phyloP scores from a whole-genome alignment of 1,284 basidiomycete genomes.

The Cryptococcus sp. region DNA sequence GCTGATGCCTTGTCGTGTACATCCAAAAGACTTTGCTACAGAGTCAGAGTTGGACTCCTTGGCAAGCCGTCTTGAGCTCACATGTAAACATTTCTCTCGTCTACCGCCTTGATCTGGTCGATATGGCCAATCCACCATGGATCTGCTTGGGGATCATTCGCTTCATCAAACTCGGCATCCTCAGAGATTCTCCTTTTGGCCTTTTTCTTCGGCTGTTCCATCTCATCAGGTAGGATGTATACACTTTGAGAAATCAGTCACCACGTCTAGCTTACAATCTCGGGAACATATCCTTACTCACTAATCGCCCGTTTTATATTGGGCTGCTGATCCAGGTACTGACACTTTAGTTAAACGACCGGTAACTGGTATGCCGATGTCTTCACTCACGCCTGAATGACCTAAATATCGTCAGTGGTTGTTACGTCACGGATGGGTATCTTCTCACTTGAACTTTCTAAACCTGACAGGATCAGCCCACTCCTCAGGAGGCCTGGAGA shows the following conservation, averaged over 20 bases:
- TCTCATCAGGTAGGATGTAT: not conserved
- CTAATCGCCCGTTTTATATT: not conserved
- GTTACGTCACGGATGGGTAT: not conserved
- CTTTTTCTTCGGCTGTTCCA: not conserved
- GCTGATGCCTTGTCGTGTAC: constrained; percentile 9
- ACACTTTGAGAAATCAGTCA: not conserved
- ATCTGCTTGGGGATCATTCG: constrained; percentile 4
- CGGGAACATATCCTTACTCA: not conserved
- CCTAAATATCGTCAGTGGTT: not conserved
- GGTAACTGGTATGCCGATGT: too few relatives aligned
- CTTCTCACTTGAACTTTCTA: not conserved
- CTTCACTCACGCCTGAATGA: not conserved
- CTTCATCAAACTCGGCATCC: constrained; percentile 1
- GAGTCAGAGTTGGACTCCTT: not conserved
- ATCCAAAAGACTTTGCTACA: constrained; percentile 19
- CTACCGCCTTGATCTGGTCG: constrained; percentile 17
- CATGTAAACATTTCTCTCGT: constrained; percentile 17
- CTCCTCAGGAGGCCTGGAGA: not conserved
- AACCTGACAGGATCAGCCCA: not conserved
- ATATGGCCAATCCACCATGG: constrained; percentile 18
- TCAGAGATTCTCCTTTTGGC: not conserved
- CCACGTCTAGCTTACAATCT: too few relatives aligned
- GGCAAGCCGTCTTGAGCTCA: not conserved
- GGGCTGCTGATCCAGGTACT: not conserved
- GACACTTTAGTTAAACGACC: not conserved